A percentile compares a stretch with the other conserved stretches of the same genome.
phyloP scores from a whole-genome alignment of 805 yeast genomes.

The Clavispora santaluciae region DNA sequence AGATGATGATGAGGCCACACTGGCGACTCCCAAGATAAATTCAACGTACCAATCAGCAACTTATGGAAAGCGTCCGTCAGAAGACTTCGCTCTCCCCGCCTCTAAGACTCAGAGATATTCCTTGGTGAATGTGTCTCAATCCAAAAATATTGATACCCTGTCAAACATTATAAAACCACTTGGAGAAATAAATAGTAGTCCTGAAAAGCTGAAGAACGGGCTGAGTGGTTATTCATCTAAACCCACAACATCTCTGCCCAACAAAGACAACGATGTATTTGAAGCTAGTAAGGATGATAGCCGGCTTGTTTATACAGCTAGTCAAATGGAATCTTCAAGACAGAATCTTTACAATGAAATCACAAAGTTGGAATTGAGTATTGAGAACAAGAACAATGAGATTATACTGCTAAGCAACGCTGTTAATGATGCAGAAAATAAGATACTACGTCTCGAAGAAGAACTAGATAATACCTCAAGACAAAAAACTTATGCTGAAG shows the following conservation, averaged over 20 bases:
- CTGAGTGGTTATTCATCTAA: not conserved
- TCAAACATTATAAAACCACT: not conserved
- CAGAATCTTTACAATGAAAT: conserved; percentile 16
- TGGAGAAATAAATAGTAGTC: not conserved
- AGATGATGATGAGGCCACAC: too few species aligned
- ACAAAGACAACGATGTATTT: not conserved
- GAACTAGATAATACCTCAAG: not conserved
- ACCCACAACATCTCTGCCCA: not conserved
- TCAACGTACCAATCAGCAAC: not conserved
- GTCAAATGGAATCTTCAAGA: conserved; percentile 15
- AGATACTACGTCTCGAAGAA: not conserved
- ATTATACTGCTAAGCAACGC: conserved; percentile 3
- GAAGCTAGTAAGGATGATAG: not conserved
- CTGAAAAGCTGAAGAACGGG: not conserved
- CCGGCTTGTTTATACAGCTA: not conserved
- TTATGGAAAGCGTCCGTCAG: not conserved
- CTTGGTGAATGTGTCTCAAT: not conserved
- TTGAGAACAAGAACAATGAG: conserved; percentile 14
- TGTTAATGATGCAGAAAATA: not conserved
- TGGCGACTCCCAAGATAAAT: too few species aligned
- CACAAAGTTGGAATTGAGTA: conserved; percentile 11
- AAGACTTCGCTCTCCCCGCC: not conserved
- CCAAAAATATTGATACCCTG: not conserved
- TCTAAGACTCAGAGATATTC: not conserved
- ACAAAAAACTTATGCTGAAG: not conserved